Conservation (phyloP, 768 basidiomycete species). For the Gloeopeniophorella convolvens region DNA sequence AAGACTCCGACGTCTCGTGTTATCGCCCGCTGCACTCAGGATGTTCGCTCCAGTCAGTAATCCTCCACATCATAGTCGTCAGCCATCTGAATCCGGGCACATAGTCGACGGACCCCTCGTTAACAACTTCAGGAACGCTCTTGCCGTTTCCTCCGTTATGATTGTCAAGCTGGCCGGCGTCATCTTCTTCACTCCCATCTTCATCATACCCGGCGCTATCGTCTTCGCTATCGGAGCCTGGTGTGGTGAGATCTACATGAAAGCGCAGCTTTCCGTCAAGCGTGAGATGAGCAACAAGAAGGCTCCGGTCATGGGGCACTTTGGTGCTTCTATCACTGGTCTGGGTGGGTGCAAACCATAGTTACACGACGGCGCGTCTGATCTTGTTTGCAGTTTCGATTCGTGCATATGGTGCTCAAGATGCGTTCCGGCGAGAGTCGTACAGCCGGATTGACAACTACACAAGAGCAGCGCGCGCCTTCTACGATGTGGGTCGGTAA, state of each 20-base stretch:
- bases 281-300: conserved; percentile 44
- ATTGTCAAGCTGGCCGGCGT: conserved; percentile 29
- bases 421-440: conserved; percentile 35
- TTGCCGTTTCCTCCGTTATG: too few relatives aligned
- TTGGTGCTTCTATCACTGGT: conserved; percentile 42
- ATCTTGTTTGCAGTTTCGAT: conserved; percentile 34
- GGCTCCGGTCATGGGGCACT: conserved; percentile 41
- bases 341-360: conserved; percentile 28
- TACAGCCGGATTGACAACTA: conserved; percentile 41
- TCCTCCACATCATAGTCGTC: too few relatives aligned
- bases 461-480: conserved; percentile 31
- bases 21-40: too few relatives aligned
- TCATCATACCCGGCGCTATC: conserved; percentile 33
- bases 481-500: conserved; percentile 42
- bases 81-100: too few relatives aligned
- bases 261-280: conserved; percentile 47
- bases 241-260: conserved; percentile 44
- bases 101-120: too few relatives aligned
- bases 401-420: conserved; percentile 48
- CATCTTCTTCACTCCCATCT: conserved; percentile 33
- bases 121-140: too few relatives aligned
- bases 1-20: too few relatives aligned
- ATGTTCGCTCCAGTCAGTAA: too few relatives aligned
- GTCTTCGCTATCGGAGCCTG: conserved; percentile 33
- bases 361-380: background rate